Evolutionary conservation across 768 basidiomycete species (phyloP).

Genomic region (Podaxis carcinomalis): DNA sequence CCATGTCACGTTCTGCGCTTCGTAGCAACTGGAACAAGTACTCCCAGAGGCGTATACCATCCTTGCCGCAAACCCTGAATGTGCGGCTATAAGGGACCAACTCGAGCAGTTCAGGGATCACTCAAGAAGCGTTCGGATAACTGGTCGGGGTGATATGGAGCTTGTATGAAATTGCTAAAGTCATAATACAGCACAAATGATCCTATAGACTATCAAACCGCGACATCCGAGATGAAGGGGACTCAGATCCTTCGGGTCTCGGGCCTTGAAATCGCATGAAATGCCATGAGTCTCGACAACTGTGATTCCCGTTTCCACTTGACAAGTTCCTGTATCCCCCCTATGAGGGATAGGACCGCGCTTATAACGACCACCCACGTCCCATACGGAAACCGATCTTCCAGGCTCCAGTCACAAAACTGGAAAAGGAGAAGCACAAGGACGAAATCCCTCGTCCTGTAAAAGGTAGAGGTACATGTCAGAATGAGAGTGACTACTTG

Average conservation of each 20-base stretch:
- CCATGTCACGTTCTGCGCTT: not conserved
- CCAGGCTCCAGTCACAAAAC: not conserved
- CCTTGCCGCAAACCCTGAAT: conserved; percentile 52
- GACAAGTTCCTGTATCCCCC: not conserved
- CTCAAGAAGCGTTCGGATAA: not conserved
- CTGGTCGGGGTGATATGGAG: not conserved
- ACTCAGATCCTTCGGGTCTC: not conserved
- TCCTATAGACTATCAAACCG: not conserved
- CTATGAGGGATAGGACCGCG: not conserved
- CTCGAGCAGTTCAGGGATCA: conserved; percentile 26
- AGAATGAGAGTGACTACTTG: not conserved
- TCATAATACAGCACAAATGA: not conserved
- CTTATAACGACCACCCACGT: not conserved
- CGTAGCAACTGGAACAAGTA: conserved; percentile 46
- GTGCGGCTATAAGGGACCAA: conserved; percentile 37
- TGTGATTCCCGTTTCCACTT: not conserved
- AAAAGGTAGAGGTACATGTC: not conserved
- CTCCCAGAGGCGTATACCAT: conserved; percentile 57
- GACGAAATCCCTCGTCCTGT: not conserved
- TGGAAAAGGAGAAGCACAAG: not conserved
- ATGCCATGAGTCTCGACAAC: not conserved
- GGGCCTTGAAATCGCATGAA: not conserved
- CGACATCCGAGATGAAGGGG: not conserved
- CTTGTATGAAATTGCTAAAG: not conserved
- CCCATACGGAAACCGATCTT: not conserved